These are phyloP conservation scores for Trichophaea hybrida DNA, from an alignment of 2,329 filamentous ascomycete species.

Conservation along the genomic window DNA sequence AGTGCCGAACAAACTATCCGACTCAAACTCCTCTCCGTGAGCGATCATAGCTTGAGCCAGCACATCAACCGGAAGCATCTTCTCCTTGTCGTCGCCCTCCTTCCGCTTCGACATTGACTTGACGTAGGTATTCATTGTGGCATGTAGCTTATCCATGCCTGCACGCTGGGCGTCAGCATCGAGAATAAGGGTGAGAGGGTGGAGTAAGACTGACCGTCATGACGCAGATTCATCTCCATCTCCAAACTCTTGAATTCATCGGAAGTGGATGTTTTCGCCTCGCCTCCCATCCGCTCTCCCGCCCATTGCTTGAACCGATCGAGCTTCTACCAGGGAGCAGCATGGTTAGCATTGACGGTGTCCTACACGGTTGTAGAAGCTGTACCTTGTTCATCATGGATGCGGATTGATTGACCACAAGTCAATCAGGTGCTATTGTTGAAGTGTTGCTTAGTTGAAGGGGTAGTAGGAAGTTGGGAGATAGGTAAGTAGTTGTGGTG, in stretches of 20 bases:
- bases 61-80: constrained; percentile 62
- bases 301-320: constrained; percentile 97
- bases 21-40: constrained; percentile 86
- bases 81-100: constrained; percentile 78
- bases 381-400: constrained; percentile 3
- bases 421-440: no score
- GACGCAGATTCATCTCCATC: constrained; percentile 73
- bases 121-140: constrained; percentile 70
- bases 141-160: constrained; percentile 86
- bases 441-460: no score
- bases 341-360: not conserved
- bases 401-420: not conserved
- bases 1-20: constrained; percentile 79
- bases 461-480: no score
- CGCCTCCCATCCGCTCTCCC: constrained; percentile 86
- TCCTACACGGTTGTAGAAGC: not conserved
- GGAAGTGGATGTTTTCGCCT: constrained; percentile 70
- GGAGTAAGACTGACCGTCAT: constrained; percentile 52
- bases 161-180: not conserved
- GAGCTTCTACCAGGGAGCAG: constrained; percentile 49
- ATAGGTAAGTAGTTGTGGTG: no score
- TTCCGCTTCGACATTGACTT: constrained; percentile 76
- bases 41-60: constrained; percentile 72
- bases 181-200: not conserved
- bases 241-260: constrained; percentile 88